Conservation (phyloP, 345 rosid species). For the Eucalyptus victrix region DNA sequence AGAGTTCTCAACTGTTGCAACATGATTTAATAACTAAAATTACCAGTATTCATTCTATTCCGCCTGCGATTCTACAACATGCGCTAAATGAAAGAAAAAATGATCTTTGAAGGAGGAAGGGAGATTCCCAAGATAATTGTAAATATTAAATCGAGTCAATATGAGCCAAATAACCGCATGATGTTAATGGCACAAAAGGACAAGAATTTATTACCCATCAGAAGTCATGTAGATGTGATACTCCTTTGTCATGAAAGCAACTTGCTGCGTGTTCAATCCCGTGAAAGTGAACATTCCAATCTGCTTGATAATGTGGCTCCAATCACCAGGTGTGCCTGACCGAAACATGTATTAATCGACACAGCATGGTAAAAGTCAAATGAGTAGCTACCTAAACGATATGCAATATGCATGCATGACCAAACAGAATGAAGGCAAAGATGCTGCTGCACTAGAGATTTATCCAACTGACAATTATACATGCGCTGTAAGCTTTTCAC, state of each 20-base stretch:
- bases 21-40: background rate
- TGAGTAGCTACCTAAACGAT: background rate
- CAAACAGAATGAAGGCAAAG: background rate
- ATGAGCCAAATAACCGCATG: background rate
- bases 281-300: constrained; percentile 83
- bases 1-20: background rate
- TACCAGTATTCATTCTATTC: background rate
- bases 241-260: constrained; percentile 48
- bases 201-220: constrained; percentile 38
- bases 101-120: background rate
- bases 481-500: background rate
- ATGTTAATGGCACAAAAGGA: background rate
- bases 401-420: background rate
- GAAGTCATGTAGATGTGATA: constrained; percentile 73
- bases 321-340: constrained; percentile 38
- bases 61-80: background rate
- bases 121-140: background rate
- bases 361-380: background rate
- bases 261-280: constrained; percentile 55
- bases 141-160: background rate
- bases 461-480: background rate
- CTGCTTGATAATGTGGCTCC: constrained; percentile 72
- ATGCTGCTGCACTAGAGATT: background rate
- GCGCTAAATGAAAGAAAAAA: background rate
- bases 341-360: background rate